Evolutionary conservation across 768 basidiomycete genomes (phyloP).

Genomic region (Fomitopsis pulvina): DNA sequence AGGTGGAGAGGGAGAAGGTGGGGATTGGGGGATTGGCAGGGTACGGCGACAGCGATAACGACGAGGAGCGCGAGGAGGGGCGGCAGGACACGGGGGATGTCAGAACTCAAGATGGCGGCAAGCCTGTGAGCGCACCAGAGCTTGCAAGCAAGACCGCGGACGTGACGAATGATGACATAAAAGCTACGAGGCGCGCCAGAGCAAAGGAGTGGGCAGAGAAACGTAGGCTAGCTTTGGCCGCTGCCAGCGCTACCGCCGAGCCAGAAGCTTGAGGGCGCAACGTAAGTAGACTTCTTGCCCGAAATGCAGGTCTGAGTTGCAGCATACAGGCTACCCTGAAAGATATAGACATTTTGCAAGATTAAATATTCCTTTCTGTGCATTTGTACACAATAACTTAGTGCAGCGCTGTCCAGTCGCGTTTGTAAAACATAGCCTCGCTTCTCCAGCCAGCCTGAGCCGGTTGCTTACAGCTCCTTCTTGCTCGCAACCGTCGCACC

Average conservation of each 20-base stretch:
- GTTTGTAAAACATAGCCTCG: neutral
- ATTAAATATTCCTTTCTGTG: too few species aligned
- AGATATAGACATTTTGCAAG: too few species aligned
- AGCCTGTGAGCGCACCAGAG: neutral
- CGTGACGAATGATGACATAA: constrained; percentile 23
- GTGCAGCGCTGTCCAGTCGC: neutral
- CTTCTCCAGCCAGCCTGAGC: neutral
- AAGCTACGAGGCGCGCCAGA: constrained; percentile 45
- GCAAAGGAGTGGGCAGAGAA: constrained; percentile 55
- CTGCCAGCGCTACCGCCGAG: too few species aligned
- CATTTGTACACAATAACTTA: neutral
- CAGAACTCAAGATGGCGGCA: neutral
- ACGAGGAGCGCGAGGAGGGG: constrained; percentile 14
- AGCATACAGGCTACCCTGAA: too few species aligned
- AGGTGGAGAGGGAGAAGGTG: constrained; percentile 33
- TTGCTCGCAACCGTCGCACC: constrained; percentile 7
- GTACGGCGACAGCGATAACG: constrained; percentile 38
- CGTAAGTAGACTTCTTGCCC: neutral
- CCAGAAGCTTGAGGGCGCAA: neutral
- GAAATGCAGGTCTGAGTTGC: too few species aligned
- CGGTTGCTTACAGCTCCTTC: constrained; percentile 17
- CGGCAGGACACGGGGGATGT: constrained; percentile 1
- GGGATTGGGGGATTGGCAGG: constrained; percentile 50
- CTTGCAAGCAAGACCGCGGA: neutral
- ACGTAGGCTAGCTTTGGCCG: constrained; percentile 25